Percentiles rank a stretch among this genome's conserved stretches.
These are phyloP conservation scores for Aspergillus floridensis DNA, from an alignment of 2,329 filamentous ascomycete species.

Conservation along the genomic window DNA sequence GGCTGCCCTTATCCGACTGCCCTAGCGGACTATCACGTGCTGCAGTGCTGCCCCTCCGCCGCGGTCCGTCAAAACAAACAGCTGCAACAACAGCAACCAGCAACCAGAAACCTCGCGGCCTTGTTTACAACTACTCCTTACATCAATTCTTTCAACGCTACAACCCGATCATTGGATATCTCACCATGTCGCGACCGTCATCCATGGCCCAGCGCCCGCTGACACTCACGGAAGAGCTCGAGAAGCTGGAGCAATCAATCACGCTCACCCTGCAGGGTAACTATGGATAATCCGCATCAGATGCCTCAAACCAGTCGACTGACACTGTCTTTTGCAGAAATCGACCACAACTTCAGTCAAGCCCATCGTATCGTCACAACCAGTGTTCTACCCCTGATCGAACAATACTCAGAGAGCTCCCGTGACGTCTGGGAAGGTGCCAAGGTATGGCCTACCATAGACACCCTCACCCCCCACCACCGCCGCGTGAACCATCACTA, in stretches of 20 bases:
- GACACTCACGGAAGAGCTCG: slow-evolving; percentile 88
- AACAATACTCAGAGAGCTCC: slow-evolving; percentile 93
- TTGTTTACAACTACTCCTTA: not conserved
- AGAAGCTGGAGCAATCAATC: slow-evolving; percentile 94
- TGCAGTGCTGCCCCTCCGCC: slow-evolving; percentile 27
- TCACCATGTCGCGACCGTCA: slow-evolving; percentile 51
- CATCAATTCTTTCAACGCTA: not conserved
- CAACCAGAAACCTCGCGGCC: not conserved
- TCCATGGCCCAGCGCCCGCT: slow-evolving; percentile 56
- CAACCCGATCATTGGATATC: not conserved
- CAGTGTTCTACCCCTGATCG: slow-evolving; percentile 87
- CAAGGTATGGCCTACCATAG: slow-evolving; percentile 59
- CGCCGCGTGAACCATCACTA: not conserved
- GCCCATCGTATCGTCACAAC: slow-evolving; percentile 94
- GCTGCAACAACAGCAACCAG: slow-evolving; percentile 8
- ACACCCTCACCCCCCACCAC: not conserved
- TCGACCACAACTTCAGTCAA: slow-evolving; percentile 96
- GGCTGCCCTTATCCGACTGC: slow-evolving; percentile 33
- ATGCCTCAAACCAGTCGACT: slow-evolving; percentile 9
- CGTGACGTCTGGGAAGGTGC: slow-evolving; percentile 94
- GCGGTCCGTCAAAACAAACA: slow-evolving; percentile 19
- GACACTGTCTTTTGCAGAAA: slow-evolving; percentile 59
- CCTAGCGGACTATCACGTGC: slow-evolving; percentile 30
- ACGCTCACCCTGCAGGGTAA: slow-evolving; percentile 89
- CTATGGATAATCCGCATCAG: slow-evolving; percentile 5